Evolutionary conservation across 148 eudicot genomes (phyloP).

Genomic region (Fagopyrum esculentum): DNA sequence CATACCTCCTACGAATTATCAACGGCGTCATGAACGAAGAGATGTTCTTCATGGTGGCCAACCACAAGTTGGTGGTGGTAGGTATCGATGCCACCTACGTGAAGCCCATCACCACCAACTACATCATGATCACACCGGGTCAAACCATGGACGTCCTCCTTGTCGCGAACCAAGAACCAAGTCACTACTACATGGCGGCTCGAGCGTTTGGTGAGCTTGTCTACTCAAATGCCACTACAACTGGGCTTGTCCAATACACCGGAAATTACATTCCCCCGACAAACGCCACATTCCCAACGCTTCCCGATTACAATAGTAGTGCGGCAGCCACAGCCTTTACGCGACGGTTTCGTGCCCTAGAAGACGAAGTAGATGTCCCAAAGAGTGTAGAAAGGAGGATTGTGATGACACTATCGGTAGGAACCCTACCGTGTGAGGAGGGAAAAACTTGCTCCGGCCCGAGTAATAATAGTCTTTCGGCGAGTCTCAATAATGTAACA

Average conservation of each 20-base stretch:
- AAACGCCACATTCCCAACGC: not conserved
- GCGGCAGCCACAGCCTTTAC: not conserved
- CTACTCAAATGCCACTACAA: conserved; percentile 4
- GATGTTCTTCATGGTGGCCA: conserved; percentile 8
- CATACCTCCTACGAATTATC: conserved; percentile 8
- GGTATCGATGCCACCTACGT: conserved; percentile 12
- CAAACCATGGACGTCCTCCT: conserved; percentile 13
- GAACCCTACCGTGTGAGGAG: not conserved
- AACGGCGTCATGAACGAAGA: conserved; percentile 8
- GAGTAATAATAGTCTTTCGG: not conserved
- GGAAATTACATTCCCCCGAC: conserved; percentile 10
- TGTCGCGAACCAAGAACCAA: conserved; percentile 19
- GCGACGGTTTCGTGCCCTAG: conserved; percentile 11
- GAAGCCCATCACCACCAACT: conserved; percentile 9
- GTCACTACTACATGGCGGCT: conserved; percentile 56
- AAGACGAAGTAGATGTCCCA: conserved; percentile 7
- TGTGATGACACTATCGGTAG: not conserved
- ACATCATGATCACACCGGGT: conserved; percentile 11
- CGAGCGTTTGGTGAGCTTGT: conserved; percentile 15
- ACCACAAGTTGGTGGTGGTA: conserved; percentile 10
- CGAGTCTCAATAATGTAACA: no score
- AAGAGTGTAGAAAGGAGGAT: not conserved
- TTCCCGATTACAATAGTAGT: conserved; percentile 7
- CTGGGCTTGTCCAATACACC: conserved; percentile 6
- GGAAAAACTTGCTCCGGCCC: not conserved